These are phyloP conservation scores for Byssothecium circinans DNA, from an alignment of 2,329 filamentous ascomycete species.

Conservation along the genomic window DNA sequence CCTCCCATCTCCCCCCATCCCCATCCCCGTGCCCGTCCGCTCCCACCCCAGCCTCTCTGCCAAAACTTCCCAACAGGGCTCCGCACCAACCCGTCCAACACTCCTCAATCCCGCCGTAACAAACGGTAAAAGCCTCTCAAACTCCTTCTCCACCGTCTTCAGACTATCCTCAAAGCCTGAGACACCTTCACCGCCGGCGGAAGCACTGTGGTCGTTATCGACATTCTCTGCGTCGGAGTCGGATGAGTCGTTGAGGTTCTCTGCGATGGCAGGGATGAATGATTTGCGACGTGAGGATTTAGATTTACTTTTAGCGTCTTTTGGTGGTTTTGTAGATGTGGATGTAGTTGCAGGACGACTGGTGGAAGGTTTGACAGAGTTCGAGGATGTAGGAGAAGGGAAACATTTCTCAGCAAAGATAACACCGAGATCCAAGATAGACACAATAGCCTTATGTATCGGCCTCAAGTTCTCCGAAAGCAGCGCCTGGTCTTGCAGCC, in stretches of 20 bases:
- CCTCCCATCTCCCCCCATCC: conserved; percentile 9
- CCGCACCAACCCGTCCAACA: conserved; percentile 72
- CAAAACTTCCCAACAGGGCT: conserved; percentile 75
- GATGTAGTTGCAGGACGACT: not conserved
- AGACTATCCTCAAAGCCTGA: conserved; percentile 48
- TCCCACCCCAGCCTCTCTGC: conserved; percentile 75
- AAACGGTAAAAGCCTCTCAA: conserved; percentile 68
- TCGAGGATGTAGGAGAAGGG: conserved; percentile 1
- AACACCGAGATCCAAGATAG: conserved; percentile 74
- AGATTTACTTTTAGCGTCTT: conserved; percentile 27
- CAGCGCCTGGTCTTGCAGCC: conserved; percentile 68
- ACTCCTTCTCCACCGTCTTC: conserved; percentile 61
- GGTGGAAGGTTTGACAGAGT: not conserved
- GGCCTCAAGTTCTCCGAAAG: conserved; percentile 68
- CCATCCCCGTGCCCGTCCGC: no score
- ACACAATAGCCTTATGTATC: conserved; percentile 72
- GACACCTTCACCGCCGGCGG: not conserved
- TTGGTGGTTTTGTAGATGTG: conserved; percentile 33
- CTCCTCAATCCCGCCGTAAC: conserved; percentile 72
- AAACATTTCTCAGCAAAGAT: conserved; percentile 65
- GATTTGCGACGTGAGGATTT: conserved; percentile 27
- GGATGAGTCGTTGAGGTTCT: conserved; percentile 20
- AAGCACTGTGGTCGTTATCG: conserved; percentile 2
- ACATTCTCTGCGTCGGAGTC: conserved; percentile 20
- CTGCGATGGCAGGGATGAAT: conserved; percentile 12